Percentiles rank a stretch among this genome's conserved stretches.
These are phyloP conservation scores for Erodium moschatum DNA, from an alignment of 441 rosid genomes.

Conservation along the genomic window DNA sequence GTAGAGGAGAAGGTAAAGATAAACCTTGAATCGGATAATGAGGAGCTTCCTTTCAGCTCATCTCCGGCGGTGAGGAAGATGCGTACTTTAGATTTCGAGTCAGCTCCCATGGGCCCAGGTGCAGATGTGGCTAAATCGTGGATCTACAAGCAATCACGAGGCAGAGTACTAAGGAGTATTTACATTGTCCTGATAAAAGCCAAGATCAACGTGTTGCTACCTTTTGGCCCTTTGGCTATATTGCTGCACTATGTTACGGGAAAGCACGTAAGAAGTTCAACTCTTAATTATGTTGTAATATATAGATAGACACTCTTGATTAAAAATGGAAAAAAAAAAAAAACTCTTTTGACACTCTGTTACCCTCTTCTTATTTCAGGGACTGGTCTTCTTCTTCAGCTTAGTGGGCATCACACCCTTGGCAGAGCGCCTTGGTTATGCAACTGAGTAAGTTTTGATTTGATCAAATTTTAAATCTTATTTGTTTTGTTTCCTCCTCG, in stretches of 20 bases:
- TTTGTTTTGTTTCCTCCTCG: neutral
- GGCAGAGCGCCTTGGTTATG: conserved; percentile 56
- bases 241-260: conserved; percentile 24
- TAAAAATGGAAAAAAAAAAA: neutral
- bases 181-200: conserved; percentile 27
- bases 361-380: conserved; percentile 15
- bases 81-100: conserved; percentile 28
- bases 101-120: neutral
- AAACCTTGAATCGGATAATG: conserved; percentile 27
- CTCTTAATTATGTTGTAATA: neutral
- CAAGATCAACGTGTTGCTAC: conserved; percentile 30
- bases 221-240: conserved; percentile 29
- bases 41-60: conserved; percentile 32
- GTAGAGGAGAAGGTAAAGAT: conserved; percentile 20
- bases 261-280: conserved; percentile 27
- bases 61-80: conserved; percentile 28
- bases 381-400: conserved; percentile 34
- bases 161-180: conserved; percentile 26
- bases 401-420: conserved; percentile 49
- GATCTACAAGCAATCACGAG: conserved; percentile 23
- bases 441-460: conserved; percentile 22
- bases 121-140: conserved; percentile 18
- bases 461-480: too few species aligned
- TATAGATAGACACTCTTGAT: too few species aligned
- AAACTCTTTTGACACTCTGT: neutral